These are phyloP conservation scores for Pythium oligandrum DNA, from an alignment of 352 stramenopile genomes.

Conservation along the genomic window DNA sequence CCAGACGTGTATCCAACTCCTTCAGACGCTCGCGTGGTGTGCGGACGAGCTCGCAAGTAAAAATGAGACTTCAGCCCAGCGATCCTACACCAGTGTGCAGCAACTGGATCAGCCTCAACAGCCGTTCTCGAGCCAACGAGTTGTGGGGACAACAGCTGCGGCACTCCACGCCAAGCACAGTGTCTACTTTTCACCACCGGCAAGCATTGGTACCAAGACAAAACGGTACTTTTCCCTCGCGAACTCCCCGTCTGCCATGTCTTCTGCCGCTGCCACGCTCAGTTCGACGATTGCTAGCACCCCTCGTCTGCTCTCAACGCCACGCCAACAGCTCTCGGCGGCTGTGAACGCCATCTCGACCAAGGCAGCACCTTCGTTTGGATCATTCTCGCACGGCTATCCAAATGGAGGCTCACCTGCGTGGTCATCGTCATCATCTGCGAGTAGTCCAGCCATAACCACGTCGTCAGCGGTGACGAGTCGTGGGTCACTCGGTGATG, in stretches of 20 bases:
- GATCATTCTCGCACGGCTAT: constrained; percentile 34
- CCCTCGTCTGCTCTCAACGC: constrained; percentile 59
- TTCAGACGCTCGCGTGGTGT: constrained; percentile 62
- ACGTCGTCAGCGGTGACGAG: not conserved
- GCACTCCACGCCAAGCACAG: constrained; percentile 47
- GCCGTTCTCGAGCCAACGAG: constrained; percentile 12
- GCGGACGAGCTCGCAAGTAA: constrained; percentile 25
- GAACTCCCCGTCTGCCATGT: constrained; percentile 60
- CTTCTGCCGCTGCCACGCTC: constrained; percentile 62
- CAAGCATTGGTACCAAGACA: constrained; percentile 57
- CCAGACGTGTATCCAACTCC: constrained; percentile 51
- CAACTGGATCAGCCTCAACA: constrained; percentile 14
- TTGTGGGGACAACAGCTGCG: constrained; percentile 4
- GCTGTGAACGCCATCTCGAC: constrained; percentile 74
- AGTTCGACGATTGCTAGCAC: constrained; percentile 73
- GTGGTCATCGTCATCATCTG: too few relatives aligned
- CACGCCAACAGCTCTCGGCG: constrained; percentile 69
- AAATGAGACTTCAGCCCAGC: not conserved
- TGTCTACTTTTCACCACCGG: constrained; percentile 57
- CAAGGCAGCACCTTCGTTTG: constrained; percentile 65
- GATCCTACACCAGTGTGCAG: not conserved
- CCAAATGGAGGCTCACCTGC: too few relatives aligned
- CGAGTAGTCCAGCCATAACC: not conserved
- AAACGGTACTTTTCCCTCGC: constrained; percentile 61
- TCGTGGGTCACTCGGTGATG: not conserved